These are phyloP conservation scores for Leishmania tarentolae DNA, from an alignment of 208 protist species.

Conservation along the genomic window DNA sequence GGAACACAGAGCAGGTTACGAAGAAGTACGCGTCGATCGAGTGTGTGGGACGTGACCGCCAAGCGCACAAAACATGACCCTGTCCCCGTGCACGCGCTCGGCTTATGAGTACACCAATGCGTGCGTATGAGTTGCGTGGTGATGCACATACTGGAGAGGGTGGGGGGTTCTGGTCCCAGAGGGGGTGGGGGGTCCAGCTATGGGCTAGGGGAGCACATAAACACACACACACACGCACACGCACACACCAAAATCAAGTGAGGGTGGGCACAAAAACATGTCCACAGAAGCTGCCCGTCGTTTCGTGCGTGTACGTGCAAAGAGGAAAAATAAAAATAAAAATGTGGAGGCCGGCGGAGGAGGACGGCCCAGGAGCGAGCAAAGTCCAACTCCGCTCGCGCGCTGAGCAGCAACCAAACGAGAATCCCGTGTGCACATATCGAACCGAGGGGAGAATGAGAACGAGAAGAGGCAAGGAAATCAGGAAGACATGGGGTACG, in stretches of 20 bases:
- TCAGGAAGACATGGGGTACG: neutral
- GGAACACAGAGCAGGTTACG: neutral
- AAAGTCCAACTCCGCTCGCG: neutral
- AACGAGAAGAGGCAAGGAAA: neutral
- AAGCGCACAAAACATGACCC: too few species aligned
- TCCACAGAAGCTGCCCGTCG: neutral
- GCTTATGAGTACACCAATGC: too few species aligned
- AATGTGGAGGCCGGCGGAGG: neutral
- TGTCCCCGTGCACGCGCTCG: too few species aligned
- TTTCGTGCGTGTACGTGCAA: neutral
- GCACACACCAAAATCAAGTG: too few species aligned
- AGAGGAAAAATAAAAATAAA: neutral
- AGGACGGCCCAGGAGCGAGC: neutral
- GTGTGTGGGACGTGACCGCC: neutral
- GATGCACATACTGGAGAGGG: too few species aligned
- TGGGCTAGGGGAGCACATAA: too few species aligned
- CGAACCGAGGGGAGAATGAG: neutral
- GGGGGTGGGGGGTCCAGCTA: too few species aligned
- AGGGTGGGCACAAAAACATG: neutral
- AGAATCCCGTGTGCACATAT: neutral
- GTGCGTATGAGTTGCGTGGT: too few species aligned
- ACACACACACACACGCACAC: too few species aligned
- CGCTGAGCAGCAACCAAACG: neutral
- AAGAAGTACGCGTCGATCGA: neutral
- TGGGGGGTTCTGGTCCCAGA: too few species aligned